A percentile compares a stretch with the other conserved stretches of the same genome.
phyloP scores from a whole-genome alignment of 1,284 basidiomycete species.

The Schizophyllum amplum region DNA sequence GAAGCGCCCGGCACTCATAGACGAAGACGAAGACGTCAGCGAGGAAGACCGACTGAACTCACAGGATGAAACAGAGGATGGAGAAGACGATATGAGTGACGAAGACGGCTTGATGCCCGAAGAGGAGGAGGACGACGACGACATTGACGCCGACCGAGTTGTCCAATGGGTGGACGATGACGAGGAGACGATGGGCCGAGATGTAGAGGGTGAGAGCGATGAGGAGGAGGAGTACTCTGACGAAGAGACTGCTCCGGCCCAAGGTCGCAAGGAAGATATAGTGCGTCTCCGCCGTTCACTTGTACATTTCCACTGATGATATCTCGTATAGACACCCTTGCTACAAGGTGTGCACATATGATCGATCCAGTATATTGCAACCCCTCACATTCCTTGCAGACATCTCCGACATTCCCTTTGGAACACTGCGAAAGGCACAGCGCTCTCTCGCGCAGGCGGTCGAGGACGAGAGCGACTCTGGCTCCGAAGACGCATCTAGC shows the following conservation, averaged over 20 bases:
- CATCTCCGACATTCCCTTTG: constrained; percentile 52
- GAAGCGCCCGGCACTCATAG: background rate
- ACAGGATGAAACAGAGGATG: background rate
- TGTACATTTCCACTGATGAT: too few species aligned
- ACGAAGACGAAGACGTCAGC: constrained; percentile 2
- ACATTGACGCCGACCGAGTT: constrained; percentile 40
- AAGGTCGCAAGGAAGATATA: constrained; percentile 15
- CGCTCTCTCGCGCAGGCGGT: constrained; percentile 37
- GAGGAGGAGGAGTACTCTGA: constrained; percentile 20
- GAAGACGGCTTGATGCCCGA: constrained; percentile 8
- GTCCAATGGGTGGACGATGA: constrained; percentile 53
- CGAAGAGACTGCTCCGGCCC: constrained; percentile 14
- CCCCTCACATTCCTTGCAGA: too few species aligned
- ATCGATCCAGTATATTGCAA: too few species aligned
- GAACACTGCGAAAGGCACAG: constrained; percentile 61
- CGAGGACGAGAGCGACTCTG: constrained; percentile 20
- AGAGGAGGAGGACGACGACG: constrained; percentile 21
- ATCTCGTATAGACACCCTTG: too few species aligned
- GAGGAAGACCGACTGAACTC: background rate
- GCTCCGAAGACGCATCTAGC: constrained; percentile 16
- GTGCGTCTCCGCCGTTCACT: constrained; percentile 13
- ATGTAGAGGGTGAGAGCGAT: constrained; percentile 21
- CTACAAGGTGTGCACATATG: too few species aligned
- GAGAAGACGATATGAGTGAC: constrained; percentile 14
- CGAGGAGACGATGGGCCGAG: constrained; percentile 10